Conservation (phyloP, 352 stramenopile species). For the Aphanomyces invadans region DNA sequence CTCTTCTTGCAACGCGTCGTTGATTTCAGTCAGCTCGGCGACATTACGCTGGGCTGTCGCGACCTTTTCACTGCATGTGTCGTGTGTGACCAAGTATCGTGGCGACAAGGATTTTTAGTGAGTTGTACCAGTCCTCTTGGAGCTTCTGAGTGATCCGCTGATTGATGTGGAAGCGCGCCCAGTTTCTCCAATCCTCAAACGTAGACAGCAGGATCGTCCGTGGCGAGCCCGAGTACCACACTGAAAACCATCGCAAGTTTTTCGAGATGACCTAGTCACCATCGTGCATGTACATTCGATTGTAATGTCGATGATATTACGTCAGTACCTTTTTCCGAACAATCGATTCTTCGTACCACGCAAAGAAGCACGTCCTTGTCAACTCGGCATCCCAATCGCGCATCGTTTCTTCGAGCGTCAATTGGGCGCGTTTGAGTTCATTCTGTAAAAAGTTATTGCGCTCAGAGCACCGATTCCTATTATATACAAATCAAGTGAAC, state of each 20-base stretch:
- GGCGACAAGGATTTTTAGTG: background rate
- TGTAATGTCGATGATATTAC: slow-evolving; percentile 31
- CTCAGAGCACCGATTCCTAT: slow-evolving; percentile 36
- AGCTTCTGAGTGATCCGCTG: slow-evolving; percentile 28
- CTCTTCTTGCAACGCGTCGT: slow-evolving; percentile 10
- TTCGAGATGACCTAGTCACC: slow-evolving; percentile 39
- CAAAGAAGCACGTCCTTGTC: slow-evolving; percentile 45
- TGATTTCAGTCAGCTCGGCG: background rate
- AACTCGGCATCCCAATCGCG: slow-evolving; percentile 40
- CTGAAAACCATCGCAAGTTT: slow-evolving; percentile 62
- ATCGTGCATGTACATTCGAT: no score
- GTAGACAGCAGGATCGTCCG: slow-evolving; percentile 47
- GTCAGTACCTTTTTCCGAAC: slow-evolving; percentile 53
- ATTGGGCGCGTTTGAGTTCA: slow-evolving; percentile 50
- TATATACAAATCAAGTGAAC: background rate
- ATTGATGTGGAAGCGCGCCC: slow-evolving; percentile 29
- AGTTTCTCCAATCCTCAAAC: slow-evolving; percentile 47
- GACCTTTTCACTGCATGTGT: background rate
- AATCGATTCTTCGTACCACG: slow-evolving; percentile 55
- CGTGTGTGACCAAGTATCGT: background rate
- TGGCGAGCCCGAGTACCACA: slow-evolving; percentile 51
- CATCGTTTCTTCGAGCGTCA: slow-evolving; percentile 46
- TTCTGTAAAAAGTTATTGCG: slow-evolving; percentile 47
- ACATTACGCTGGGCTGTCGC: slow-evolving; percentile 4
- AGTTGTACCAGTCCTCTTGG: slow-evolving; percentile 3